Conservation (phyloP, 768 basidiomycete species). For the Strobilomyces echinocephalus region DNA sequence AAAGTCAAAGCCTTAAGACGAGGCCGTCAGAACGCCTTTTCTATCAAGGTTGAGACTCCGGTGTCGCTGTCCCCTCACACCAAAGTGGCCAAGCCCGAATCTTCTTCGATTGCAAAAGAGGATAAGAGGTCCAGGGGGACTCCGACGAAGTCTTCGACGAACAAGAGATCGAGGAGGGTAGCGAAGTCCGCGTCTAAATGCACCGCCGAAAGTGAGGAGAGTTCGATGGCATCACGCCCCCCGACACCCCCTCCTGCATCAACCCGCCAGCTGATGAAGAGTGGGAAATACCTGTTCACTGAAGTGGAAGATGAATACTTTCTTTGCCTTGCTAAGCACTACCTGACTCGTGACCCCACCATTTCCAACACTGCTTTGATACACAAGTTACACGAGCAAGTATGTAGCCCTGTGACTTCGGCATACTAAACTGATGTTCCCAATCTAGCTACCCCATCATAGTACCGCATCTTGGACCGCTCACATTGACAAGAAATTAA, state of each 20-base stretch:
- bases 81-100: slow-evolving; percentile 5
- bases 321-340: slow-evolving; percentile 38
- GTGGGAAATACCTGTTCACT: slow-evolving; percentile 43
- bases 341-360: slow-evolving; percentile 45
- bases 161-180: slow-evolving; percentile 9
- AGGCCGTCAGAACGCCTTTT: slow-evolving; percentile 18
- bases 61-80: not conserved
- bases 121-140: slow-evolving; percentile 1
- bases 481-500: slow-evolving; percentile 32
- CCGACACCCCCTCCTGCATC: slow-evolving; percentile 45
- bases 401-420: slow-evolving; percentile 14
- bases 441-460: slow-evolving; percentile 59
- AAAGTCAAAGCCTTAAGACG: slow-evolving; percentile 23
- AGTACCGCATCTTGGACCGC: slow-evolving; percentile 44
- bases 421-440: not conserved
- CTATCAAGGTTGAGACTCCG: slow-evolving; percentile 11
- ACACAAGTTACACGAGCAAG: slow-evolving; percentile 43
- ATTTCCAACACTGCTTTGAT: slow-evolving; percentile 38
- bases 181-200: not conserved
- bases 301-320: slow-evolving; percentile 48
- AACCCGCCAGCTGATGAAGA: slow-evolving; percentile 25
- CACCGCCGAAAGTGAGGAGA: not conserved
- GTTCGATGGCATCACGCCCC: slow-evolving; percentile 22
- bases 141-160: slow-evolving; percentile 3
- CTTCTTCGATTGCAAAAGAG: slow-evolving; percentile 3